These are phyloP conservation scores for Zymoseptoria brevis DNA, from an alignment of 2,329 filamentous ascomycete species.

Conservation along the genomic window DNA sequence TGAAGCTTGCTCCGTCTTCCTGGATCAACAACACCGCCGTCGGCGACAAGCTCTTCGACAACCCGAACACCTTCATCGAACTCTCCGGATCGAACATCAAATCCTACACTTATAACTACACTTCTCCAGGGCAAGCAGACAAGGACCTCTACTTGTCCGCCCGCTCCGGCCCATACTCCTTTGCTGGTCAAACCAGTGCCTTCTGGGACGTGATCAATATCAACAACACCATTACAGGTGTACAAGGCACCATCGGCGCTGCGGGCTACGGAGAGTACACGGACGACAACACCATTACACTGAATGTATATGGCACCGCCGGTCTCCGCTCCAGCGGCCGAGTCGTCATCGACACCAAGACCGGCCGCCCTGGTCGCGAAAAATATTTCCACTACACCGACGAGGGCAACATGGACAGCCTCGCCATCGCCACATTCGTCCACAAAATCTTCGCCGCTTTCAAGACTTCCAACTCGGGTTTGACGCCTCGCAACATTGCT, in stretches of 20 bases:
- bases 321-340: constrained; percentile 44
- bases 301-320: constrained; percentile 52
- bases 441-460: constrained; percentile 43
- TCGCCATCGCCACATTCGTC: constrained; percentile 45
- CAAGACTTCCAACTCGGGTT: constrained; percentile 27
- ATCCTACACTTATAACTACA: constrained; percentile 44
- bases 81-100: constrained; percentile 47
- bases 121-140: constrained; percentile 37
- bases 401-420: constrained; percentile 35
- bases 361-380: constrained; percentile 47
- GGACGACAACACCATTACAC: constrained; percentile 45
- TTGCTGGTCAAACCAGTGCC: constrained; percentile 45
- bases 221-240: constrained; percentile 37
- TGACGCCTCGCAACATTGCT: constrained; percentile 44
- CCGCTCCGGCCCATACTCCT: constrained; percentile 46
- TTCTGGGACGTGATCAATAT: constrained; percentile 50
- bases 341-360: constrained; percentile 46
- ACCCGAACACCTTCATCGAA: constrained; percentile 36
- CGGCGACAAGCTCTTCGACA: constrained; percentile 47
- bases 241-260: constrained; percentile 48
- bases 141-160: constrained; percentile 40
- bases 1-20: constrained; percentile 29
- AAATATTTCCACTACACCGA: constrained; percentile 46
- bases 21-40: constrained; percentile 47
- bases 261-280: constrained; percentile 43